Percentiles rank a stretch among this genome's conserved stretches.
These are phyloP conservation scores for Mortierella polycephala DNA, from an alignment of 371 early-diverging fungal species.

Conservation along the genomic window DNA sequence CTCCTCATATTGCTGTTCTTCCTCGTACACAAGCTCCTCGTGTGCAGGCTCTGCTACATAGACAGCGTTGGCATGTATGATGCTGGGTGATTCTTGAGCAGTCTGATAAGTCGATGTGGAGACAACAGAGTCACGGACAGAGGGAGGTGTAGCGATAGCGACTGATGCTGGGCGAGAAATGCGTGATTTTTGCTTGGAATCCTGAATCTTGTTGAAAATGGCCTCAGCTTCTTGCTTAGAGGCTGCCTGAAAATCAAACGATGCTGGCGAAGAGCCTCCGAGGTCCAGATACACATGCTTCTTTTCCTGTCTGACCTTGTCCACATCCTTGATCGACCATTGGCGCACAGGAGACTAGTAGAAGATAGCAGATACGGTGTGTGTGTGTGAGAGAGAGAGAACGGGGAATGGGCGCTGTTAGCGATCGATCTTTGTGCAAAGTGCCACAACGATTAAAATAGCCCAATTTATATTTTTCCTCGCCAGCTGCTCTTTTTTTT, in stretches of 20 bases:
- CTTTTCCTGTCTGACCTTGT: constrained; percentile 68
- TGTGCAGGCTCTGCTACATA: constrained; percentile 32
- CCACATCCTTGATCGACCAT: constrained; percentile 70
- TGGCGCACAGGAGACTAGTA: constrained; percentile 70
- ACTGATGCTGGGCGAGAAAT: constrained; percentile 32
- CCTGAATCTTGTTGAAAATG: constrained; percentile 69
- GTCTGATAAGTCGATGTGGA: constrained; percentile 52
- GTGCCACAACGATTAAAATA: not conserved
- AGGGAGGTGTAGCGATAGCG: constrained; percentile 30
- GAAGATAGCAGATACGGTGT: not conserved
- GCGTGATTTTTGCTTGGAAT: constrained; percentile 62
- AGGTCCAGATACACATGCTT: constrained; percentile 72
- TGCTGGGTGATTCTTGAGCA: constrained; percentile 41
- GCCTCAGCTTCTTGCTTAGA: constrained; percentile 78
- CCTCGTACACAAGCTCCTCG: constrained; percentile 45
- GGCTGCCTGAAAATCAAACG: constrained; percentile 74
- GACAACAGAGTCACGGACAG: constrained; percentile 37
- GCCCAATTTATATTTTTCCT: not conserved
- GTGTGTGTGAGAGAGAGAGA: too few species aligned
- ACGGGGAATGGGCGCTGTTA: not conserved
- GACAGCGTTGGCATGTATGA: constrained; percentile 31
- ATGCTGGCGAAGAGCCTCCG: constrained; percentile 61
- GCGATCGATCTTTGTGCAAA: not conserved
- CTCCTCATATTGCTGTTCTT: constrained; percentile 42
- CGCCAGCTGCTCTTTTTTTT: not conserved